Evolutionary conservation across 2,329 filamentous ascomycete genomes (phyloP).

Genomic region (Stagonosporopsis tanaceti): DNA sequence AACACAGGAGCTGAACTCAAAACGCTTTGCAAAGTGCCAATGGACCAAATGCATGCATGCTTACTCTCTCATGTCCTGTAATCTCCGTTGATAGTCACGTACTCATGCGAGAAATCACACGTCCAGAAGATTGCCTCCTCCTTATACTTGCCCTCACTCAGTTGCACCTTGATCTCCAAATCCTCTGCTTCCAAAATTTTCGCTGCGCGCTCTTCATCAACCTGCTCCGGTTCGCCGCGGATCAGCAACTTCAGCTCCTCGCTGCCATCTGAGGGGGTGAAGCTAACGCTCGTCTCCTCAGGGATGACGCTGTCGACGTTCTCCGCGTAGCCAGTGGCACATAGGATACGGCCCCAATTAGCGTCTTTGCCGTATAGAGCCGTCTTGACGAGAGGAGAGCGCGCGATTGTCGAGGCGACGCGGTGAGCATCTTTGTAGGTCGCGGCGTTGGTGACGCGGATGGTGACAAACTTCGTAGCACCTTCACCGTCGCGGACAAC

Average conservation of each 20-base stretch:
- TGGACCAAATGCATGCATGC: neutral
- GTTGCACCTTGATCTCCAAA: conserved; percentile 76
- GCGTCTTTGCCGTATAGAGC: conserved; percentile 96
- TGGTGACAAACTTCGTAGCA: conserved; percentile 96
- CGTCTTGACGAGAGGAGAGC: conserved; percentile 94
- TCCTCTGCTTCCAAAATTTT: conserved; percentile 80
- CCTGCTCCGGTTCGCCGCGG: conserved; percentile 78
- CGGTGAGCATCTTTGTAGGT: conserved; percentile 75
- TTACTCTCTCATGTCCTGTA: conserved; percentile 60
- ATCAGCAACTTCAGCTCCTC: conserved; percentile 78
- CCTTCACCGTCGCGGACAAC: conserved; percentile 96
- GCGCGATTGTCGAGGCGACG: conserved; percentile 87
- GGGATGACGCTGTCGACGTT: conserved; percentile 72
- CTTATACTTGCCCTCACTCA: conserved; percentile 69
- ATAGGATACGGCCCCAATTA: conserved; percentile 97
- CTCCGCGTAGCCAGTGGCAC: conserved; percentile 84
- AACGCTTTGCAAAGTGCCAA: neutral
- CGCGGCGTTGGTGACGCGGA: conserved; percentile 78
- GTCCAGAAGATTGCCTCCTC: conserved; percentile 81
- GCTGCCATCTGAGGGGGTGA: conserved; percentile 79
- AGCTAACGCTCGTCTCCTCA: conserved; percentile 77
- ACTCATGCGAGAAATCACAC: conserved; percentile 87
- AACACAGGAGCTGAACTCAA: neutral
- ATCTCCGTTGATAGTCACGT: conserved; percentile 74
- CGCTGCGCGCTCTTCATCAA: conserved; percentile 78